Percentiles rank a stretch among this genome's conserved stretches.
Evolutionary conservation across 257 asterid genomes (phyloP).

Genomic region (Buddleja alternifolia): DNA sequence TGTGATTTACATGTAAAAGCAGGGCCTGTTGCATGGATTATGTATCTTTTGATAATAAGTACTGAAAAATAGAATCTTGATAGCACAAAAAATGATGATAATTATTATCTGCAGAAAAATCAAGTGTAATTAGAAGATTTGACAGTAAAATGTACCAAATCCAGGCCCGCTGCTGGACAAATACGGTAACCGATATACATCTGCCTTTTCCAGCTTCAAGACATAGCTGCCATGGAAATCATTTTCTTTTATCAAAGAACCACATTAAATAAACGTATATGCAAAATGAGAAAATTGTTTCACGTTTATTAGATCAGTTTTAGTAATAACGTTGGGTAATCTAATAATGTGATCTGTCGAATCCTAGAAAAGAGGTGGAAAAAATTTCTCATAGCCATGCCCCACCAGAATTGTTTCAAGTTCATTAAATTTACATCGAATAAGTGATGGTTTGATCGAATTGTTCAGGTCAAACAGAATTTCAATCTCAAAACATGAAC

Average conservation of each 20-base stretch:
- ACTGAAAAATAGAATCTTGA: conserved; percentile 5
- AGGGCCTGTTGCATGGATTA: conserved; percentile 9
- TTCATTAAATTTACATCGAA: no score
- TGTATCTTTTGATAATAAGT: conserved; percentile 7
- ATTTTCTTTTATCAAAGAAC: conserved; percentile 32
- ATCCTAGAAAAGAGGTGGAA: no score
- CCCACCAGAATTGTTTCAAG: no score
- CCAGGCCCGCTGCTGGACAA: conserved; percentile 95
- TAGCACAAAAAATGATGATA: neutral
- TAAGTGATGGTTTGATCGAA: no score
- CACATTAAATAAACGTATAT: conserved; percentile 7
- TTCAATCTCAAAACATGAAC: no score
- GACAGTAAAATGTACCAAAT: conserved; percentile 65
- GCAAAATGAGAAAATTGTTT: neutral
- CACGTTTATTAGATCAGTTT: no score
- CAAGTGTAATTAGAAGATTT: conserved; percentile 12
- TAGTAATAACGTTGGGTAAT: no score
- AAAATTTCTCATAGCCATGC: no score
- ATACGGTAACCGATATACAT: conserved; percentile 92
- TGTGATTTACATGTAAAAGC: neutral
- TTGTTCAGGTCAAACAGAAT: no score
- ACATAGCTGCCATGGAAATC: conserved; percentile 68
- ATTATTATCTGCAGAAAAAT: conserved; percentile 3
- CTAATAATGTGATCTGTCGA: no score
- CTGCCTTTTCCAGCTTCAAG: conserved; percentile 97